Base-by-base conservation (phyloP, 2,329 filamentous ascomycete species). In the Penicillium palitans region DNA sequence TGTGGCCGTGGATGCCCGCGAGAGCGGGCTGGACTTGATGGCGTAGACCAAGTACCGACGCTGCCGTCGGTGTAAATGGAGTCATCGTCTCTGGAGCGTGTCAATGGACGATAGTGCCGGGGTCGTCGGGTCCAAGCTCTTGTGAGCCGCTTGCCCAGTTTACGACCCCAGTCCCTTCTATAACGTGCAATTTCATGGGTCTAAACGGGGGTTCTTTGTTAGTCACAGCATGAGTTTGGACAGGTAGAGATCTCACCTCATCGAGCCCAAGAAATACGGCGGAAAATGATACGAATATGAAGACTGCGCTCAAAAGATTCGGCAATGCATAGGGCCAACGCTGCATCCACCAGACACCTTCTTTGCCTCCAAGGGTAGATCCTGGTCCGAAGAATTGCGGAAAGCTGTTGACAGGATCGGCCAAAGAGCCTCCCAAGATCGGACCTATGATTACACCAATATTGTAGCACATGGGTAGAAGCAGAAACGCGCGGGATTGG, bases 381-480 rank as follows among this genome's bases (percentile, higher is more conserved):
- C 79, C 81, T 4, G 83, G 80, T 0, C 86, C 87, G 67, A 91
- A 90, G 0, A 89, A 53, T 0, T 74, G 72, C 0, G 88, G 88
- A 68, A 90, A 84, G 10, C 78, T 87, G 7, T 76, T 78, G 6
- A 83, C 78, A 0, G 89, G 88, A 65, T 91, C 86, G 17, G 89
- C 87, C 29, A 91, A 76, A 50, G 89, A 72, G 29, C 89, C 89
- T 44, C 89, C 88, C 2, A 86, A 66, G 10, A 85, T 76, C 0
- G 84, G 84, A 0, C 84, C 83, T n/a, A 85, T 76, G 44, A 86
- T 84, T 49, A 85, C 79, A 13, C 84, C 85, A 21, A 87, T 80
- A 65, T 90, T 90, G 74, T 90, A 88, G 49, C 87, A 88, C 82
- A 91, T 88, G 0, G 84, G 84, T 55, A 87, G 64, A 9, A 87